phyloP scores from a whole-genome alignment of 2,329 filamentous ascomycete species.

The Didymella sp. region DNA sequence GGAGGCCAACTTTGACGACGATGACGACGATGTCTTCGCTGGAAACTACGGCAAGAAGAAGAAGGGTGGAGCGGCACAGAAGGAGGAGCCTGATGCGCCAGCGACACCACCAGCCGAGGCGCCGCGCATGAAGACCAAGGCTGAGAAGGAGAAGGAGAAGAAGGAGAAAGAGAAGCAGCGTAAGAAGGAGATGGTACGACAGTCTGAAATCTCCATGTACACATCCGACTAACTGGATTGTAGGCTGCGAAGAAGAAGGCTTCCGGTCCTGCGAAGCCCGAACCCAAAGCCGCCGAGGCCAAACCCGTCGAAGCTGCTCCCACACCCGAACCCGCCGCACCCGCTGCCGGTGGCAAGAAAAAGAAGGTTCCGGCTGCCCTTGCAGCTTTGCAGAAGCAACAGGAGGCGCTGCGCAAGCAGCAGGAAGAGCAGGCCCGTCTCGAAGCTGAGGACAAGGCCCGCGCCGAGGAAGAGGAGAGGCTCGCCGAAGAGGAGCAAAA shows the following conservation, averaged over 20 bases:
- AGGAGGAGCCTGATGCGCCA: slow-evolving; percentile 50
- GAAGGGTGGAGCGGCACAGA: slow-evolving; percentile 56
- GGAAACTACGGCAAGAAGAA: slow-evolving; percentile 70
- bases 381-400: slow-evolving; percentile 77
- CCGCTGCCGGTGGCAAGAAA: slow-evolving; percentile 69
- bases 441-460: slow-evolving; percentile 69
- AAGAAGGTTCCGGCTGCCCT: slow-evolving; percentile 87
- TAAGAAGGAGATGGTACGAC: slow-evolving; percentile 91
- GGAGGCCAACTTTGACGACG: slow-evolving; percentile 71
- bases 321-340: slow-evolving; percentile 44
- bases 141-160: slow-evolving; percentile 97
- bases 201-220: not conserved
- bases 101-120: slow-evolving; percentile 38
- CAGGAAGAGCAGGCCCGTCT: slow-evolving; percentile 69
- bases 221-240: not conserved
- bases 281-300: slow-evolving; percentile 48
- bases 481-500: slow-evolving; percentile 71
- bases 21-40: slow-evolving; percentile 81
- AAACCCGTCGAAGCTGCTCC: slow-evolving; percentile 49
- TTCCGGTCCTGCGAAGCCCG: slow-evolving; percentile 57
- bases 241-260: slow-evolving; percentile 64
- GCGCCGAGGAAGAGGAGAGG: slow-evolving; percentile 70
- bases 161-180: slow-evolving; percentile 98
- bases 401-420: slow-evolving; percentile 73
- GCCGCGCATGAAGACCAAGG: slow-evolving; percentile 83